Percentiles rank a stretch among this genome's conserved stretches.
phyloP scores from a whole-genome alignment of 257 asterid genomes.

The Henckelia pumila region DNA sequence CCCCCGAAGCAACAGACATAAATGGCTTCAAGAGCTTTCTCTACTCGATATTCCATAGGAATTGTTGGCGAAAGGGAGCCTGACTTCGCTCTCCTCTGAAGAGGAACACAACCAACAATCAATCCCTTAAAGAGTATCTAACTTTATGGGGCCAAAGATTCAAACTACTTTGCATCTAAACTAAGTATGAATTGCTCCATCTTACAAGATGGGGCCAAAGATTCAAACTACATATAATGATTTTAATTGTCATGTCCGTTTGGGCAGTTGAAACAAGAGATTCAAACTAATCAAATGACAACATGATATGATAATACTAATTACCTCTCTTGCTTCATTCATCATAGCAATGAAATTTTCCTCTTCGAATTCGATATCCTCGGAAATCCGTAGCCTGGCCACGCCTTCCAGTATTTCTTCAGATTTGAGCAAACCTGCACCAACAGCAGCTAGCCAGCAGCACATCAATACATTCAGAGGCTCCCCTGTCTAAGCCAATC shows the following conservation, averaged over 20 bases:
- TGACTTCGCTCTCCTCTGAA: slow-evolving; percentile 65
- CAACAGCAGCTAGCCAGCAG: slow-evolving; percentile 95
- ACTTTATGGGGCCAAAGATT: too few relatives aligned
- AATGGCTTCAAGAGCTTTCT: slow-evolving; percentile 91
- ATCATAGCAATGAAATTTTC: slow-evolving; percentile 74
- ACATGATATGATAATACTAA: slow-evolving; percentile 21
- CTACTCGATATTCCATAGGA: slow-evolving; percentile 84
- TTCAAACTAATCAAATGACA: background rate
- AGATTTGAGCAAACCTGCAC: slow-evolving; percentile 89
- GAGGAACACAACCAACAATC: background rate
- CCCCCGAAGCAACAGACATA: slow-evolving; percentile 71
- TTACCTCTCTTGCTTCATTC: slow-evolving; percentile 92
- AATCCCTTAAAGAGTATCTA: background rate
- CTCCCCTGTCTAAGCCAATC: slow-evolving; percentile 62
- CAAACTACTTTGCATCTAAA: too few relatives aligned
- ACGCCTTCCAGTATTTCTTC: slow-evolving; percentile 96
- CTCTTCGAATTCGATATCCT: slow-evolving; percentile 93
- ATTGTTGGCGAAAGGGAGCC: slow-evolving; percentile 48
- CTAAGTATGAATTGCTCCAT: too few relatives aligned
- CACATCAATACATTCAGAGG: slow-evolving; percentile 80
- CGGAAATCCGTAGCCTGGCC: slow-evolving; percentile 80
- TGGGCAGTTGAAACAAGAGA: too few relatives aligned
- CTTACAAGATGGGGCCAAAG: too few relatives aligned
- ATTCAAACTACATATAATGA: too few relatives aligned
- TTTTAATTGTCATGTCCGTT: too few relatives aligned